Base-by-base conservation (phyloP, 352 stramenopile genomes). In the Phytophthora pseudosyringae region DNA sequence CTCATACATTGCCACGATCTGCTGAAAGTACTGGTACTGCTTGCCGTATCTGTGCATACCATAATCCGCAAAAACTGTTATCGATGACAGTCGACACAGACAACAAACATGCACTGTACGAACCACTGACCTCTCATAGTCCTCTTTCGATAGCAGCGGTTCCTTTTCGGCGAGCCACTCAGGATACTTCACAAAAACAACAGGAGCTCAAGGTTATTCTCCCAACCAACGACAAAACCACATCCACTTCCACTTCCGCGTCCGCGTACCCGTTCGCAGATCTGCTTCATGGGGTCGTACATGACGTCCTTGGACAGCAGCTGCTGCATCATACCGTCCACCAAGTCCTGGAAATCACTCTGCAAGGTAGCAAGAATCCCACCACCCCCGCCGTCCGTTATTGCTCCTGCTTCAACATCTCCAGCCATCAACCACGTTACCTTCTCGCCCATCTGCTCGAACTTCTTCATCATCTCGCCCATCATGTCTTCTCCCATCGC, bases 251-350 rank as follows among this genome's bases (percentile, higher is more conserved):
- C 5, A 25, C 11, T 40, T 21, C 2, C 28, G 12, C 1, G 9
- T 46, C 7, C 38, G 33, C 80, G 38, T 70, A 93, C 84, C 66
- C 84, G 73, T 25, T 98, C 96, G 73, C 88, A 97, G 59, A 97
- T 95, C 68, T 96, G 86, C 79, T 97, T 97, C 79, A 99, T 99
- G 10, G 97, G 97, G 66, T 99, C 94, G 81, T 99, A 99, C 97
- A 99, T 99, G 48, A 99, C 79, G 61, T 99, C 97, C 65, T 98
- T 99, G 40, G 90, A 95, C 59, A 99, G 75, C 44, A 99, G 59
- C 66, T 99, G 97, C 73, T 98, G 82, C 97, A 99, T 99, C 88
- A 99, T 99, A 29, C 95, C 93, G 66, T 99, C 97, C 3, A 99
- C 89, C 21, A 99, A 64, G 13, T 93, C 88, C 40, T 99, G 86